Evolutionary conservation across 768 basidiomycete genomes (phyloP), one percentile per base, ranked within the genome.

Genomic region (Amanita polypyramis): DNA sequence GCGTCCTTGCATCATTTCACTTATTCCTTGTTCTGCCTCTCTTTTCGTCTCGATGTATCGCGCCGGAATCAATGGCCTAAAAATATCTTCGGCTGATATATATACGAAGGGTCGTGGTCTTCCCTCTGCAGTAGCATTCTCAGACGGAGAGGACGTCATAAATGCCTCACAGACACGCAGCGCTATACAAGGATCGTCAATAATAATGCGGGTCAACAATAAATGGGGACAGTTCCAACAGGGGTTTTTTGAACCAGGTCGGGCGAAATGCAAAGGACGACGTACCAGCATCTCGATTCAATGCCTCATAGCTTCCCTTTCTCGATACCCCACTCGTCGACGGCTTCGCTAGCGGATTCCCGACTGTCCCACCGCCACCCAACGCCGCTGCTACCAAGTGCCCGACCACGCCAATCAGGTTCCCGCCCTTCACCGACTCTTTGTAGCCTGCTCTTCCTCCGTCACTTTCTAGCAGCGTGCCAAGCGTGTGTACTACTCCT

Each of bases 1-100:
- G 19, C 65, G 64, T 39, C 61, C 60, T 15, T 53, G 52, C 56
- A 80, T 69, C 58, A 83, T 72, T 25, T 68, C 59, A 38, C 69
- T 70, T 51, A 98, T 88, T 27, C 67, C 70, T 30, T 65, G 58
- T 61, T 99, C 96, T 6, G 96, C 92, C 57, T 92, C 79, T 15
- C 94, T 80, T 67, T 99, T 99, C n/a, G 89, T 85, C 60, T 85
- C 75, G 57, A 98, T 91, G 67, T 99, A 99, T 30, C 86, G 69
- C 0, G 77, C 72, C 23, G 93, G 80, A 43, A 98, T 77, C 57
- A 95, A 58, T 21, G 95, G 96, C 11, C 89, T 79, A 65, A 81
- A 92, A 40, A 95, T 78, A 61, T 94, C 91, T 59, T 95, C 95
- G 5, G 96, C 96, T 42, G 96, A 99, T 49, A 99, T 72, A 66